Evolutionary conservation across 2,329 filamentous ascomycete genomes (phyloP).

Genomic region (Diaporthe humulicola): DNA sequence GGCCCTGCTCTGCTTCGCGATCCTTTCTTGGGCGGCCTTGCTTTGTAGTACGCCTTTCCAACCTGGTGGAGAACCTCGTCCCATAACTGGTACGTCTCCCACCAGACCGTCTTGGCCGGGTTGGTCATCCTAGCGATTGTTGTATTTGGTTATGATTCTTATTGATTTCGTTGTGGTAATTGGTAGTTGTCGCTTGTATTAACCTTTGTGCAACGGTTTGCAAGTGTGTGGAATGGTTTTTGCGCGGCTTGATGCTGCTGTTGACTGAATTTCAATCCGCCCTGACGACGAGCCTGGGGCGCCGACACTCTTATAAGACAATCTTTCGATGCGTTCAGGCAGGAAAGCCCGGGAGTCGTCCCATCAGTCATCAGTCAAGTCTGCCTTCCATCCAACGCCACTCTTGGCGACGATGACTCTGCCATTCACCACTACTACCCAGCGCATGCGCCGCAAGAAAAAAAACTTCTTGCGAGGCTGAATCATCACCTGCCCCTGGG

Average conservation of each 20-base stretch:
- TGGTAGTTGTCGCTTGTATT: background rate
- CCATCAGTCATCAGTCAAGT: conserved; percentile 5
- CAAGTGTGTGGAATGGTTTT: too few relatives aligned
- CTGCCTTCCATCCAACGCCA: conserved; percentile 17
- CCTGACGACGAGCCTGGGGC: background rate
- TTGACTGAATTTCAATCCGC: background rate
- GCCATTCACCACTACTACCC: background rate
- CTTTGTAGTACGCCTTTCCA: conserved; percentile 54
- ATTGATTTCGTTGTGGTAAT: background rate
- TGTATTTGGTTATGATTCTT: background rate
- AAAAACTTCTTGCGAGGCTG: conserved; percentile 22
- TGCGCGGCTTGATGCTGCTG: background rate
- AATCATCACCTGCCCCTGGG: conserved; percentile 1
- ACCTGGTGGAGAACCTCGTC: conserved; percentile 55
- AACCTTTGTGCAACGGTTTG: background rate
- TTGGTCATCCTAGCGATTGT: conserved; percentile 31
- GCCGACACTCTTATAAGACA: conserved; percentile 10
- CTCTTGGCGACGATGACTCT: conserved; percentile 31
- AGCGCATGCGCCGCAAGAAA: background rate
- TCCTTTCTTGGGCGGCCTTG: conserved; percentile 13
- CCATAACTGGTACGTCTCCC: conserved; percentile 54
- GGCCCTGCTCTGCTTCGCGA: conserved; percentile 15
- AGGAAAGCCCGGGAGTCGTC: background rate
- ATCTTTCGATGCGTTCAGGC: background rate
- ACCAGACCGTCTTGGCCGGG: conserved; percentile 45